Evolutionary conservation across 495 filamentous ascomycete species (phyloP), one percentile per base, ranked within the genome.

Genomic region (Trichoderma orchidacearum): DNA sequence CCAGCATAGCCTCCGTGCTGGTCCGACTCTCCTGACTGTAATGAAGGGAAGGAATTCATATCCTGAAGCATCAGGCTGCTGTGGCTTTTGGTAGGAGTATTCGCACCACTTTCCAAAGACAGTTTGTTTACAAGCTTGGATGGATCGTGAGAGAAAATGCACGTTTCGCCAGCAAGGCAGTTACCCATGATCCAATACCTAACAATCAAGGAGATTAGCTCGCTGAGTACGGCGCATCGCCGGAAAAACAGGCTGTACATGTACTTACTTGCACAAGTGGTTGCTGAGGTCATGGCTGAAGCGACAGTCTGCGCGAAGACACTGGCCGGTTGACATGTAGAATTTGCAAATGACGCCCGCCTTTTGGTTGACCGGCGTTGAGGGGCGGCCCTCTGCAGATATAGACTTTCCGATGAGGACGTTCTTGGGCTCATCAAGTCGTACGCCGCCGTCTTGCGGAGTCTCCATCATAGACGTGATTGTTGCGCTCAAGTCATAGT

Each of bases 181-280:
- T 92, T 96, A 9, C 94, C 94, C 76, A 87, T 90, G 35, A 97
- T 79, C 90, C 92, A 99, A 63, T 96, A 96, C 68, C 89, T 95
- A 61, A 1, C 54, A 32, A 27, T 58, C 62, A 41, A 70, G 41
- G 3, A 35, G 25, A 23, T 32, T 27, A 31, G 18, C n/a, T n/a
- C n/a, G n/a, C n/a, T n/a, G n/a, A n/a, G n/a, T n/a, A n/a, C 17
- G 31, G 57, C 69, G 59, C 73, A 68, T 34, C 68, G 61, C 41
- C 55, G 45, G 32, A 60, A n/a, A n/a, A n/a, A n/a, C n/a, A n/a
- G n/a, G n/a, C n/a, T n/a, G n/a, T 54, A 54, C 52, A 17, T 30
- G 50, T 29, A 86, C 88, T 77, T 77, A 97, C 86, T 97, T 99
- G 91, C 94, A 99, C 57, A 99, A 82, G 60, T 96, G 93, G 61